These are phyloP conservation scores for Colletotrichum graminicola DNA, from an alignment of 2,329 filamentous ascomycete genomes.

Conservation along the genomic window DNA sequence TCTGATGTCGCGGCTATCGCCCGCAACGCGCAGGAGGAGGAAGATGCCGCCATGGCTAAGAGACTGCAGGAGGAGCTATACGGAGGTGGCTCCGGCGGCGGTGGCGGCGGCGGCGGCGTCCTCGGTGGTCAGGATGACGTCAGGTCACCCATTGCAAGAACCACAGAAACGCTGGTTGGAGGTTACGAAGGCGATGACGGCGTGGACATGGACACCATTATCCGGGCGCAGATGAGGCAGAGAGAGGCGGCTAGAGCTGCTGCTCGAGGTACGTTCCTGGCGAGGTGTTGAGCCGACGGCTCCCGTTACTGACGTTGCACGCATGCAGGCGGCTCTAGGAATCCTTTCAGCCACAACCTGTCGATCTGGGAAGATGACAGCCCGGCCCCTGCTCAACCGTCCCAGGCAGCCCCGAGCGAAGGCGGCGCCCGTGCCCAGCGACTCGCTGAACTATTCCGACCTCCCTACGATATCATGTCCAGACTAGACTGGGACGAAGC, in stretches of 20 bases:
- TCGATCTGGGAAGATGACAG: conserved; percentile 54
- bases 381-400: conserved; percentile 27
- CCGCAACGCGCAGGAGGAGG: conserved; percentile 74
- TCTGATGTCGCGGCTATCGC: conserved; percentile 53
- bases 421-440: conserved; percentile 77
- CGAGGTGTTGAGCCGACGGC: neutral
- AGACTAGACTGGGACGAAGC: conserved; percentile 83
- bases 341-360: conserved; percentile 55
- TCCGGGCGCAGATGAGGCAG: conserved; percentile 74
- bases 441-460: conserved; percentile 91
- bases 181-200: conserved; percentile 65
- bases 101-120: conserved; percentile 54
- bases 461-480: conserved; percentile 90
- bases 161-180: conserved; percentile 90
- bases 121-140: conserved; percentile 71
- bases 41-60: conserved; percentile 94
- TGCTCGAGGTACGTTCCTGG: conserved; percentile 44
- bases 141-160: conserved; percentile 89
- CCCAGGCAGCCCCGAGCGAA: conserved; percentile 49
- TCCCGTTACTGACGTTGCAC: conserved; percentile 1
- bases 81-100: conserved; percentile 54
- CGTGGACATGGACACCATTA: conserved; percentile 64
- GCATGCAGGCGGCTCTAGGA: conserved; percentile 43
- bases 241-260: conserved; percentile 34
- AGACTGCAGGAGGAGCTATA: conserved; percentile 94